Conservation (phyloP, 805 yeast genomes). For the Candida silvicultrix region DNA sequence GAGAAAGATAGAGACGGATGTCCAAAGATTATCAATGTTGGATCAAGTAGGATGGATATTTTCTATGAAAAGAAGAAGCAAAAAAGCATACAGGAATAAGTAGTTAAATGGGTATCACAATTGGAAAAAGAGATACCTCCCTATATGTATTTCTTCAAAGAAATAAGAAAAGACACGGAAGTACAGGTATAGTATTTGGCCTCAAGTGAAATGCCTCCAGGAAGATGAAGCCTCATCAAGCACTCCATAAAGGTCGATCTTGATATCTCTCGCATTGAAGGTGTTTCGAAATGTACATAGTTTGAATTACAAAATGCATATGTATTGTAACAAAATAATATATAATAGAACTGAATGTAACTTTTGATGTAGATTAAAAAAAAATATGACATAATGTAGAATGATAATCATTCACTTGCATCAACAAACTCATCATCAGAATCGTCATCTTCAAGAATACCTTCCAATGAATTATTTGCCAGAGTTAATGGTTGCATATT, state of each 20-base stretch:
- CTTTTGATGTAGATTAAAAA: background rate
- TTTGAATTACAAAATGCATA: background rate
- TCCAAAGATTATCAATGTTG: constrained; percentile 76
- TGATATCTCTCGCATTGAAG: no score
- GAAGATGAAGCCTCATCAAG: no score
- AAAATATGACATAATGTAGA: background rate
- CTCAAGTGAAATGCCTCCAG: no score
- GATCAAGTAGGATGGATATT: constrained; percentile 65
- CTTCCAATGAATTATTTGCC: background rate
- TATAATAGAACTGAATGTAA: background rate
- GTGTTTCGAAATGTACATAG: no score
- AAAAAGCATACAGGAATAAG: constrained; percentile 12
- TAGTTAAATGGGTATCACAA: no score
- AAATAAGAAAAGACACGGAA: no score
- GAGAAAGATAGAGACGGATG: constrained; percentile 92
- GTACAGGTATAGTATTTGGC: no score
- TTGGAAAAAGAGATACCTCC: no score
- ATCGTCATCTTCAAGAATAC: constrained; percentile 1
- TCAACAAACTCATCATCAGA: constrained; percentile 5
- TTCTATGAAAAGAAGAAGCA: constrained; percentile 50
- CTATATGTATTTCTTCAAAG: no score
- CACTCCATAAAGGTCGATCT: no score
- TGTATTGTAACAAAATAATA: background rate
- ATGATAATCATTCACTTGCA: background rate
- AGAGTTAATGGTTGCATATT: background rate